A percentile compares a stretch with the other conserved stretches of the same genome.
These are phyloP conservation scores for Pseudotulostoma volvatum DNA, from an alignment of 495 filamentous ascomycete species.

Conservation along the genomic window DNA sequence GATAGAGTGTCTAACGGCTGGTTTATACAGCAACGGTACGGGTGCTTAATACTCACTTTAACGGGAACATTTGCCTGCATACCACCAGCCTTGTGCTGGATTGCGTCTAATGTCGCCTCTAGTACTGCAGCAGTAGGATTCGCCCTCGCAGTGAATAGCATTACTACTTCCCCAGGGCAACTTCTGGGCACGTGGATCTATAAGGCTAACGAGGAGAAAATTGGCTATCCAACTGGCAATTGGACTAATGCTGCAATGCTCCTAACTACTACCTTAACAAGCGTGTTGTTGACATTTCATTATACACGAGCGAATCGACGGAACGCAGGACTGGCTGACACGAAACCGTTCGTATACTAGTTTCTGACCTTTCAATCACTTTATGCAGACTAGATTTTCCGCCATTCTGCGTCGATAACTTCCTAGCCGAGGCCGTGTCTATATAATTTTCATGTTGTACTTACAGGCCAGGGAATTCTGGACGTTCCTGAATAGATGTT, in stretches of 20 bases:
- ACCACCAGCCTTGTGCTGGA: constrained; percentile 51
- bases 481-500: too few species aligned
- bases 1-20: background rate
- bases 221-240: constrained; percentile 52
- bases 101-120: constrained; percentile 50
- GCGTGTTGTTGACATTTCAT: too few species aligned
- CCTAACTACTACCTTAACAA: too few species aligned
- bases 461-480: too few species aligned
- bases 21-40: constrained; percentile 35
- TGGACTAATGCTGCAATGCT: constrained; percentile 37
- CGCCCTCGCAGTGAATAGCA: constrained; percentile 52
- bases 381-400: too few species aligned
- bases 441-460: too few species aligned
- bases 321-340: too few species aligned
- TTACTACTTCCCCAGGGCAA: constrained; percentile 48
- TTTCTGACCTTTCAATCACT: too few species aligned
- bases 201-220: constrained; percentile 39
- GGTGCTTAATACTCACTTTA: constrained; percentile 49
- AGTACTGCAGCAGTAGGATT: constrained; percentile 46
- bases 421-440: too few species aligned
- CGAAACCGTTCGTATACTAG: too few species aligned
- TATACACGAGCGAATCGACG: too few species aligned
- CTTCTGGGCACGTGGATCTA: constrained; percentile 63
- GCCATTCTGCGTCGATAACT: too few species aligned
- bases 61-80: constrained; percentile 41